A percentile compares a stretch with the other conserved stretches of the same genome.
Evolutionary conservation across 2,329 filamentous ascomycete species (phyloP).

Genomic region (Myotisia sp.): DNA sequence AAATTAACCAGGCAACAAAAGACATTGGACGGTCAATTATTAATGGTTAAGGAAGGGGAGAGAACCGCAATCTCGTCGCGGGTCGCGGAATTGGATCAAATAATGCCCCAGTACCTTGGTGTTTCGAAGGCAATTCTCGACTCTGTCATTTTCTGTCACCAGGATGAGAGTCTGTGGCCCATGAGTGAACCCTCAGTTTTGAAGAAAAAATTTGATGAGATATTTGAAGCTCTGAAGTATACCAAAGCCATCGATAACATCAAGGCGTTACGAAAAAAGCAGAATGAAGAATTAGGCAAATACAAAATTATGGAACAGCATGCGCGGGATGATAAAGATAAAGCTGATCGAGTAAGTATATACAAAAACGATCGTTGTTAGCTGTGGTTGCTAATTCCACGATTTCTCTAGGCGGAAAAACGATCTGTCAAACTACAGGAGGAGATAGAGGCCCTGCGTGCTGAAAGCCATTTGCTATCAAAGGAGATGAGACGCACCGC

Average conservation of each 20-base stretch:
- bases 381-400: conserved; percentile 5
- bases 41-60: conserved; percentile 67
- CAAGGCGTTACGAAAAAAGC: conserved; percentile 69
- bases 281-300: conserved; percentile 59
- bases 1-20: conserved; percentile 64
- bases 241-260: conserved; percentile 95
- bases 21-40: conserved; percentile 66
- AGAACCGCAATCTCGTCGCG: conserved; percentile 63
- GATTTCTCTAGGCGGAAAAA: conserved; percentile 39
- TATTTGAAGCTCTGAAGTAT: conserved; percentile 93
- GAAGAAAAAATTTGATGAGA: conserved; percentile 93
- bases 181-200: conserved; percentile 73
- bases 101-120: conserved; percentile 74
- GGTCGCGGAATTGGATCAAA: conserved; percentile 64
- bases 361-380: neutral
- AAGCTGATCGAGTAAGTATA: conserved; percentile 48
- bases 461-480: conserved; percentile 47
- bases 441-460: conserved; percentile 44
- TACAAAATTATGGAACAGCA: conserved; percentile 62
- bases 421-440: conserved; percentile 49
- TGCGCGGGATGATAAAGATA: conserved; percentile 72
- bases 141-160: conserved; percentile 94
- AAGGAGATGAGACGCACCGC: conserved; percentile 31
- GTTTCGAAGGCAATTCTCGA: conserved; percentile 84
- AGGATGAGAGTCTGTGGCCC: conserved; percentile 95